A percentile compares a stretch with the other conserved stretches of the same genome.
phyloP scores from a whole-genome alignment of 257 asterid species.

The Catharanthus roseus region DNA sequence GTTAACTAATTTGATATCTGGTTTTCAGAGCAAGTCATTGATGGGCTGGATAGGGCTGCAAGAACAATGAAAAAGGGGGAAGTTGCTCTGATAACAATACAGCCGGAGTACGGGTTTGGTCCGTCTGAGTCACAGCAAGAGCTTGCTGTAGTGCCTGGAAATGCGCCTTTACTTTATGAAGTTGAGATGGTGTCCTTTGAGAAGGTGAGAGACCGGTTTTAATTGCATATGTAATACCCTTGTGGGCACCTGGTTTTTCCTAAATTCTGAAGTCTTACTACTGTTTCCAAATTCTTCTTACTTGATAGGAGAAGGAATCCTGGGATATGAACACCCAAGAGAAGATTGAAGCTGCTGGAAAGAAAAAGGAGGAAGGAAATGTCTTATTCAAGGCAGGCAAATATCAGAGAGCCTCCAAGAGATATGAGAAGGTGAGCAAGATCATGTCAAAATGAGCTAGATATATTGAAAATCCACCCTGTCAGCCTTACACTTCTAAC shows the following conservation, averaged over 20 bases:
- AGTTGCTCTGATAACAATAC: conserved; percentile 26
- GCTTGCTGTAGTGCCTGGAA: conserved; percentile 31
- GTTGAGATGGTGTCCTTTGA: conserved; percentile 34
- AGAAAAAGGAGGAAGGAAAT: conserved; percentile 43
- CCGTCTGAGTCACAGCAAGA: conserved; percentile 33
- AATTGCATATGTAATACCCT: too few species aligned
- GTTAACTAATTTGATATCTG: not conserved
- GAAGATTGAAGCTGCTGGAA: conserved; percentile 36
- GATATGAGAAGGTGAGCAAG: conserved; percentile 42
- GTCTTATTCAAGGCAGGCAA: conserved; percentile 33
- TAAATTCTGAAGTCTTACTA: not conserved
- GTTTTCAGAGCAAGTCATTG: conserved; percentile 31
- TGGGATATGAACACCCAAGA: conserved; percentile 44
- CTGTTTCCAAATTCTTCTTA: not conserved
- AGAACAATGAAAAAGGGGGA: conserved; percentile 40
- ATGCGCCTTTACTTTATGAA: conserved; percentile 27
- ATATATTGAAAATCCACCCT: too few species aligned
- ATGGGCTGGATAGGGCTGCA: conserved; percentile 36
- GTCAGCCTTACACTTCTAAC: too few species aligned
- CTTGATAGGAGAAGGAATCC: conserved; percentile 42
- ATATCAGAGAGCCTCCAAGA: conserved; percentile 29
- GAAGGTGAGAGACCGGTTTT: conserved; percentile 21
- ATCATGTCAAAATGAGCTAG: too few species aligned
- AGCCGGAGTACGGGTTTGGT: conserved; percentile 38
- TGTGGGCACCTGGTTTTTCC: too few species aligned